A percentile compares a stretch with the other conserved stretches of the same genome.
Conservation (phyloP, 768 basidiomycete species). For the Termitomyces sp. region DNA sequence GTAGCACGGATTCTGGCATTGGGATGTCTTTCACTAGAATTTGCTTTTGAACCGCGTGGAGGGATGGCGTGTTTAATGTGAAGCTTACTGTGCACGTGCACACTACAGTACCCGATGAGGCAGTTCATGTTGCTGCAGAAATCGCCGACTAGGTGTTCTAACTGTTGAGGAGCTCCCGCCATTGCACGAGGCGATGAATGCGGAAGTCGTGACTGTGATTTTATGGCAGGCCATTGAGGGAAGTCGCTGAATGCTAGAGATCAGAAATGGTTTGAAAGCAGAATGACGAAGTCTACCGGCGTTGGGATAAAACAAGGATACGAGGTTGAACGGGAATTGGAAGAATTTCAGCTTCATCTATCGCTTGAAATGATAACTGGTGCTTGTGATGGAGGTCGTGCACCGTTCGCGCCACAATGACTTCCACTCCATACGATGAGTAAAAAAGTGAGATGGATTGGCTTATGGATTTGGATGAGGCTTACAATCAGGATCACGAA, state of each 20-base stretch:
- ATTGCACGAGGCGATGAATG: conserved; percentile 3
- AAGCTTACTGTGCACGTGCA: conserved; percentile 46
- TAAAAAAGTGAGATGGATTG: background rate
- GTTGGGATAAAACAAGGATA: conserved; percentile 18
- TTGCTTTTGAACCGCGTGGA: background rate
- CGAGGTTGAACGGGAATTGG: conserved; percentile 31
- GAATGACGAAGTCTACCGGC: conserved; percentile 11
- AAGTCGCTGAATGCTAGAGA: conserved; percentile 22
- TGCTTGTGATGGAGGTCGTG: conserved; percentile 35
- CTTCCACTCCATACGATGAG: conserved; percentile 32
- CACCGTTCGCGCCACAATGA: conserved; percentile 44
- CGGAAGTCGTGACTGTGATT: conserved; percentile 3
- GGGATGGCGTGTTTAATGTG: background rate
- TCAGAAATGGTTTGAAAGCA: background rate
- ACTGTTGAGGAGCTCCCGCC: conserved; percentile 11
- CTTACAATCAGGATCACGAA: conserved; percentile 33
- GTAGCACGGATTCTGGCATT: conserved; percentile 19
- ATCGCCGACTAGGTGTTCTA: conserved; percentile 30
- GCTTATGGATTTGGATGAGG: background rate
- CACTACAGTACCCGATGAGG: conserved; percentile 41
- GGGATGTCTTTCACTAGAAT: conserved; percentile 23
- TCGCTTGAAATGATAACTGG: conserved; percentile 33
- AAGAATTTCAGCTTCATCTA: conserved; percentile 46
- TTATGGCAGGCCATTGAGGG: conserved; percentile 23
- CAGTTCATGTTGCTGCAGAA: conserved; percentile 56